A percentile compares a stretch with the other conserved stretches of the same genome.
Evolutionary conservation across 2,329 filamentous ascomycete genomes (phyloP).

Genomic region (Penicillium fuscoglaucum): DNA sequence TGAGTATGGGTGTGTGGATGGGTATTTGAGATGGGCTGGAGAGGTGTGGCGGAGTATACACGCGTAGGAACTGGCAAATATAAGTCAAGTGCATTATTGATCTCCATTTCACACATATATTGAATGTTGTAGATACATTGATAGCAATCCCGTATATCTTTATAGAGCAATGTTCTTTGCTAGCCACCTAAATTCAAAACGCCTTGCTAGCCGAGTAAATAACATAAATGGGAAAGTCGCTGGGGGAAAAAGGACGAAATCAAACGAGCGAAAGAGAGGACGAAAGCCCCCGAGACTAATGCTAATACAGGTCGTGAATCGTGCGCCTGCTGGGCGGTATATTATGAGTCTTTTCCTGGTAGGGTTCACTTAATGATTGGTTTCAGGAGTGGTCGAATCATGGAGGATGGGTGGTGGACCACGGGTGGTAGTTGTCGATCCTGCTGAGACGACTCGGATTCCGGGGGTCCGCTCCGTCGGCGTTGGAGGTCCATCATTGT

Average conservation of each 20-base stretch:
- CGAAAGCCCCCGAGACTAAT: slow-evolving; percentile 12
- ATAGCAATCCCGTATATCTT: neutral
- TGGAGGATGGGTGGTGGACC: slow-evolving; percentile 1
- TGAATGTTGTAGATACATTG: slow-evolving; percentile 1
- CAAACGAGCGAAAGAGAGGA: neutral
- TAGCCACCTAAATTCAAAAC: slow-evolving; percentile 18
- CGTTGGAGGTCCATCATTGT: slow-evolving; percentile 6
- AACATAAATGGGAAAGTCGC: slow-evolving; percentile 4
- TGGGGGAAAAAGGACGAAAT: slow-evolving; percentile 11
- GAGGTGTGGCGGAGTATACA: too few species aligned
- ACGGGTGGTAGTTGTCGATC: neutral
- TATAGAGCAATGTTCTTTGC: neutral
- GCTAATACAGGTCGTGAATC: slow-evolving; percentile 27
- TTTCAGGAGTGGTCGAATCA: slow-evolving; percentile 6
- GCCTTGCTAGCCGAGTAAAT: slow-evolving; percentile 28
- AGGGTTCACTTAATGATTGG: neutral
- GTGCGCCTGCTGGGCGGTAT: slow-evolving; percentile 15
- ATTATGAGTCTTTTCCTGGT: neutral
- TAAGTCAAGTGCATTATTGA: neutral
- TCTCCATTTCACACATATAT: neutral
- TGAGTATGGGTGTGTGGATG: neutral
- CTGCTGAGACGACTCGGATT: slow-evolving; percentile 5
- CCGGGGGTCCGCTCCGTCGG: neutral
- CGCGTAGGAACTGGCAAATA: neutral
- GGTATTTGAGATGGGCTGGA: neutral